Conservation (phyloP, 345 rosid species). For the Ceriops decandra region DNA sequence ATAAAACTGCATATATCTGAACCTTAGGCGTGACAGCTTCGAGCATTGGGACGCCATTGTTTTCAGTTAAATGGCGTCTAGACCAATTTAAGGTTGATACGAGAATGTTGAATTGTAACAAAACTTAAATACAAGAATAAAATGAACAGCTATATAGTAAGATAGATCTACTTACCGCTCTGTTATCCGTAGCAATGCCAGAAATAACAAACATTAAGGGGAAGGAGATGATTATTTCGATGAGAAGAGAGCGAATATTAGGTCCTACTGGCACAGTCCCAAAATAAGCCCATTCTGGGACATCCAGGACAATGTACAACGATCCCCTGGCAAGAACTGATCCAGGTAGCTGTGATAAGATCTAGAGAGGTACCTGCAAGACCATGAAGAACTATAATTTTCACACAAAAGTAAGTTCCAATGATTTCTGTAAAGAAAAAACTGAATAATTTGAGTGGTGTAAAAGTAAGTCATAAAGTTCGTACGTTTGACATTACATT, state of each 20-base stretch:
- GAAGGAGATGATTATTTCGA: conserved; percentile 21
- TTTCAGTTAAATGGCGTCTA: too few relatives aligned
- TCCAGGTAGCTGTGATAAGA: conserved; percentile 16
- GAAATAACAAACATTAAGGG: conserved; percentile 26
- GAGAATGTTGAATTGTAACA: too few relatives aligned
- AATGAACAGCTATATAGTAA: not conserved
- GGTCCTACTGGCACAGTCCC: conserved; percentile 26
- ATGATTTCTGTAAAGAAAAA: too few relatives aligned
- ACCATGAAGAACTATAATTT: too few relatives aligned
- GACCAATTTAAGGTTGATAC: too few relatives aligned
- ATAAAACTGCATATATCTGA: too few relatives aligned
- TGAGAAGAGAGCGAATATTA: conserved; percentile 5
- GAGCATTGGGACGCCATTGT: too few relatives aligned
- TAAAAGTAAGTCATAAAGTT: too few relatives aligned
- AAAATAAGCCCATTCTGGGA: conserved; percentile 7
- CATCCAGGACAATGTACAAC: not conserved
- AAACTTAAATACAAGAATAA: not conserved
- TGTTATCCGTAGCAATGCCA: conserved; percentile 17
- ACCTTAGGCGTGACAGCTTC: too few relatives aligned
- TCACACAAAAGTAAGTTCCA: too few relatives aligned
- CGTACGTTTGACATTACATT: too few relatives aligned
- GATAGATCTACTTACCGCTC: conserved; percentile 6
- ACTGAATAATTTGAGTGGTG: too few relatives aligned
- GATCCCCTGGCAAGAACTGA: conserved; percentile 21
- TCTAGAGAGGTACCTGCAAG: conserved; percentile 20